These are phyloP conservation scores for Suhomyces sp. DNA, from an alignment of 805 yeast species.

Conservation along the genomic window DNA sequence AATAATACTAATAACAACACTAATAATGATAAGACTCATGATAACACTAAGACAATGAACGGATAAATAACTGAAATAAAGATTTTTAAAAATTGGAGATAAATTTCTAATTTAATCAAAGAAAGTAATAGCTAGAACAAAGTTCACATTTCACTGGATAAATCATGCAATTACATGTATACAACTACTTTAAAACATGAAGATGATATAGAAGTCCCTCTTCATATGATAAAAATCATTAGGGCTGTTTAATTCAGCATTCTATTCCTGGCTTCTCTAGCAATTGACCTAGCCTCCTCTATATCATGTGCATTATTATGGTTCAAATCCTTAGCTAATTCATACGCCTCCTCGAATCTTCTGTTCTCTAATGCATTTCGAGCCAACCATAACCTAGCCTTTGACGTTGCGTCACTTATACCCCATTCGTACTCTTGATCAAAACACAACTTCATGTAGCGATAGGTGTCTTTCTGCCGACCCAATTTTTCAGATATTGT, in stretches of 20 bases:
- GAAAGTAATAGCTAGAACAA: too few species aligned
- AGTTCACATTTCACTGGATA: too few species aligned
- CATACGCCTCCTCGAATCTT: slow-evolving; percentile 66
- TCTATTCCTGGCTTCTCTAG: slow-evolving; percentile 69
- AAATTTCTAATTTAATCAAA: too few species aligned
- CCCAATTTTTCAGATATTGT: slow-evolving; percentile 56
- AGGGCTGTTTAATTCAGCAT: too few species aligned
- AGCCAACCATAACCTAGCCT: slow-evolving; percentile 87
- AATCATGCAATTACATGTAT: too few species aligned
- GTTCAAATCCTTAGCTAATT: slow-evolving; percentile 64
- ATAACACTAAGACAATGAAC: background rate
- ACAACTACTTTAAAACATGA: too few species aligned
- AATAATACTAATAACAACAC: background rate
- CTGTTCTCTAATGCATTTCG: slow-evolving; percentile 54
- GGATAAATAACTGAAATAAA: too few species aligned
- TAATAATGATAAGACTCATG: background rate
- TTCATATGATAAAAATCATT: too few species aligned
- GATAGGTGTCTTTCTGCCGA: slow-evolving; percentile 51
- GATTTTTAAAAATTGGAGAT: too few species aligned
- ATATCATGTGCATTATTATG: slow-evolving; percentile 78
- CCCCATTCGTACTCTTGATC: slow-evolving; percentile 65
- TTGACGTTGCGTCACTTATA: slow-evolving; percentile 67
- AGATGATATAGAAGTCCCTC: too few species aligned
- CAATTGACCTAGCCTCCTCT: slow-evolving; percentile 84
- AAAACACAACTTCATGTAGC: slow-evolving; percentile 65